Conservation (phyloP, 305 asterid genomes). For the Stenogyne calaminthoides region DNA sequence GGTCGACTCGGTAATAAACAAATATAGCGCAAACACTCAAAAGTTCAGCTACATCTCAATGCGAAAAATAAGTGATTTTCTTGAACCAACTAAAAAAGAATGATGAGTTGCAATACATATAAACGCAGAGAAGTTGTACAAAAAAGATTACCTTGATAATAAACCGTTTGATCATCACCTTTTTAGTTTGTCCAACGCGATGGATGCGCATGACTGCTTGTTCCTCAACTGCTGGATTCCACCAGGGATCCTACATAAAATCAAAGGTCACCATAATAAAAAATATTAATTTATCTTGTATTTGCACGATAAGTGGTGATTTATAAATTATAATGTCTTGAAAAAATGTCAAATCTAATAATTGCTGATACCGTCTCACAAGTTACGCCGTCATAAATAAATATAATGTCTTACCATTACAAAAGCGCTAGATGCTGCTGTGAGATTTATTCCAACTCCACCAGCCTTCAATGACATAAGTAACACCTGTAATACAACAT, state of each 20-base stretch:
- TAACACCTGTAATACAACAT: conserved; percentile 56
- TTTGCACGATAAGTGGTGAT: background rate
- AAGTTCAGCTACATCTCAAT: no score
- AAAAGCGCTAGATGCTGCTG: conserved; percentile 96
- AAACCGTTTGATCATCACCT: conserved; percentile 73
- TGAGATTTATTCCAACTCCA: conserved; percentile 95
- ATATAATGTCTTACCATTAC: conserved; percentile 56
- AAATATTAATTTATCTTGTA: background rate
- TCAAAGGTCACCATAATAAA: background rate
- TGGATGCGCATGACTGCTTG: conserved; percentile 99
- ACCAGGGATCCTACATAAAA: conserved; percentile 90
- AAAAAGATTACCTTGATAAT: conserved; percentile 70
- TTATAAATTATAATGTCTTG: conserved; percentile 15
- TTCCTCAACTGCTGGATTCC: conserved; percentile 99
- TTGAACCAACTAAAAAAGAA: background rate
- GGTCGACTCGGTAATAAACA: no score
- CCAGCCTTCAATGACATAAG: conserved; percentile 99
- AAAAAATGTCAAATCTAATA: background rate
- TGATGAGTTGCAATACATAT: background rate
- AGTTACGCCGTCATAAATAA: background rate
- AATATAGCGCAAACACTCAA: no score
- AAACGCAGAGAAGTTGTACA: background rate
- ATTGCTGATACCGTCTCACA: conserved; percentile 16
- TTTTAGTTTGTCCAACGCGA: conserved; percentile 93
- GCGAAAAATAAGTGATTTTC: background rate